Evolutionary conservation across 768 basidiomycete species (phyloP).

Genomic region (Leucocoprinus sp.): DNA sequence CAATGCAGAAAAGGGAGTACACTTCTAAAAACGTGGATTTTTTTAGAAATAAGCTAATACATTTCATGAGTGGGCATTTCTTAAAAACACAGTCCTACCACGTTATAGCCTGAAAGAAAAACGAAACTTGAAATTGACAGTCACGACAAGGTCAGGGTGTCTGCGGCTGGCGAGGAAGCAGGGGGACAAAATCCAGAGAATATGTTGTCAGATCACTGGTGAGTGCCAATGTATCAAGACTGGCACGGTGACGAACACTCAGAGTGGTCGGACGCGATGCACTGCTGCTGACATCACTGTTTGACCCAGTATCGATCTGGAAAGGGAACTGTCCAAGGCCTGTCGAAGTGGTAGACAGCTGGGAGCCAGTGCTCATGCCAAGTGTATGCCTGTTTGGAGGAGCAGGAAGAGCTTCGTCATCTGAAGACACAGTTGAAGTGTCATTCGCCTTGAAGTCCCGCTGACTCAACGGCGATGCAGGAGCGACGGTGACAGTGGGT

Average conservation of each 20-base stretch:
- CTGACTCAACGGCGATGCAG: conserved; percentile 51
- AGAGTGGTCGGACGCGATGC: conserved; percentile 22
- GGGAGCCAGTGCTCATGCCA: conserved; percentile 72
- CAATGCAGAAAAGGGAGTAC: neutral
- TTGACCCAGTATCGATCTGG: conserved; percentile 64
- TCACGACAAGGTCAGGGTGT: neutral
- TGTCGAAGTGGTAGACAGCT: conserved; percentile 68
- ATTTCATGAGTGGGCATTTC: neutral
- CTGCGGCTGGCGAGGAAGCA: conserved; percentile 10
- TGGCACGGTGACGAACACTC: conserved; percentile 57
- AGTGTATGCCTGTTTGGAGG: conserved; percentile 55
- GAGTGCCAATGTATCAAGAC: conserved; percentile 76
- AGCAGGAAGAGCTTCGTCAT: conserved; percentile 29
- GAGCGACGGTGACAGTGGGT: conserved; percentile 34
- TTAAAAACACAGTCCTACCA: conserved; percentile 2
- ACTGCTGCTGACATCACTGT: conserved; percentile 22
- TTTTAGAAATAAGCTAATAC: conserved; percentile 2
- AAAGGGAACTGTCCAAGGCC: conserved; percentile 84
- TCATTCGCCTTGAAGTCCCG: conserved; percentile 29
- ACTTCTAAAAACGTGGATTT: conserved; percentile 3
- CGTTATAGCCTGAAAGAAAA: neutral
- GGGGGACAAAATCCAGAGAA: conserved; percentile 56
- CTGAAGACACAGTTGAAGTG: conserved; percentile 9
- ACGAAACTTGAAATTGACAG: neutral
- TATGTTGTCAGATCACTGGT: conserved; percentile 81